Evolutionary conservation across 177 flowering plant genomes (phyloP).

Genomic region (Vitis hybrid): DNA sequence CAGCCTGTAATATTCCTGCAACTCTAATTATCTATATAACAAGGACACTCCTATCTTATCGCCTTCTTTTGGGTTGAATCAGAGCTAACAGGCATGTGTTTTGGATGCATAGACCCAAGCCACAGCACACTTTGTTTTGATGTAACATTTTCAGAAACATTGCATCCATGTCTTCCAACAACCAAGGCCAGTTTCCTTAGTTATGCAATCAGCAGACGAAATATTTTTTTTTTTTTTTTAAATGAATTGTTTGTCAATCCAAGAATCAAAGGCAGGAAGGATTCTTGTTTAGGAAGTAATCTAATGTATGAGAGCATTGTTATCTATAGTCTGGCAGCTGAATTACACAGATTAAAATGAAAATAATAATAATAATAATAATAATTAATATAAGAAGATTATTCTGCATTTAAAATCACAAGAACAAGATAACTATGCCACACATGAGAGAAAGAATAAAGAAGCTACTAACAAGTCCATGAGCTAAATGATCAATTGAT

Average conservation of each 20-base stretch:
- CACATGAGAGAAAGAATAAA: slow-evolving; percentile 1
- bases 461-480: neutral
- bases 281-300: neutral
- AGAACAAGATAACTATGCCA: neutral
- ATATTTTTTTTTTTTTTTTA: neutral
- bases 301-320: neutral
- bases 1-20: neutral
- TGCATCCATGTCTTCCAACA: neutral
- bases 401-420: neutral
- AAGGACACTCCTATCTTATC: neutral
- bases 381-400: neutral
- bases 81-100: neutral
- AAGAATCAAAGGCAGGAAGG: neutral
- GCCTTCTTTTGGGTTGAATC: neutral
- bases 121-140: neutral
- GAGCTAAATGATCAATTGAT: neutral
- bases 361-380: neutral
- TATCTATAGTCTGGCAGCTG: neutral
- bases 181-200: neutral
- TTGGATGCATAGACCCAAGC: neutral
- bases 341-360: no score
- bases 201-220: neutral
- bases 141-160: neutral
- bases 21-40: neutral
- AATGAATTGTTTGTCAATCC: neutral